Conservation (phyloP, 495 filamentous ascomycete species). For the Recurvomyces mirabilis region DNA sequence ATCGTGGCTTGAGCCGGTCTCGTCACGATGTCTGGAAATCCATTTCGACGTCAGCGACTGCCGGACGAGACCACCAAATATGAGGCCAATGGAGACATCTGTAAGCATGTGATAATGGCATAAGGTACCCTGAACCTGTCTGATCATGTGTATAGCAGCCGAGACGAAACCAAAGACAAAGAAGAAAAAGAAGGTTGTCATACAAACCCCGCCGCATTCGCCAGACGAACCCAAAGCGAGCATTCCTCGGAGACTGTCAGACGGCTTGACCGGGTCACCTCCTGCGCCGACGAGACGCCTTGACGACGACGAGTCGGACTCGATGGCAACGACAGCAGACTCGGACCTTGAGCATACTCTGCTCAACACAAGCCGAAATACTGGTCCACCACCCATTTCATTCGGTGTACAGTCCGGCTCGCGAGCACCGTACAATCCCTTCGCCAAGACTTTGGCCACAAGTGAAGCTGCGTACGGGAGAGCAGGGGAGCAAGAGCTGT, state of each 20-base stretch:
- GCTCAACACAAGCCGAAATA: conserved; percentile 17
- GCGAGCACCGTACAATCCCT: conserved; percentile 25
- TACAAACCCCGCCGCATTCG: conserved; percentile 17
- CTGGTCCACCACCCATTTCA: neutral
- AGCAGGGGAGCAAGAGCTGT: neutral
- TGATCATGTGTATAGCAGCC: neutral
- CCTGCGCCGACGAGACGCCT: conserved; percentile 1
- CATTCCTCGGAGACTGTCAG: conserved; percentile 12
- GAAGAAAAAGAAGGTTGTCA: conserved; percentile 19
- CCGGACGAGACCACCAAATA: conserved; percentile 4
- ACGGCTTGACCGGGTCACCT: conserved; percentile 5
- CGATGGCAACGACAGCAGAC: conserved; percentile 7
- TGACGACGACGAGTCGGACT: conserved; percentile 11
- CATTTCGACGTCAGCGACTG: conserved; percentile 23
- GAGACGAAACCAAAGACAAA: conserved; percentile 3
- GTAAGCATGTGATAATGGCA: neutral
- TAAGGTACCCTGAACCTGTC: neutral
- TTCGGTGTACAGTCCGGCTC: neutral
- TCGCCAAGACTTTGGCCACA: conserved; percentile 28
- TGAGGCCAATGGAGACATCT: neutral
- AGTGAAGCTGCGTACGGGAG: conserved; percentile 21
- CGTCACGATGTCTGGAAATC: conserved; percentile 29
- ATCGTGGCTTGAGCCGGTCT: conserved; percentile 6
- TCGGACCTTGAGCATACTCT: conserved; percentile 16
- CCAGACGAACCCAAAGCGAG: conserved; percentile 10